A percentile compares a stretch with the other conserved stretches of the same genome.
Conservation (phyloP, 768 basidiomycete species). For the Leccinellum albellum region DNA sequence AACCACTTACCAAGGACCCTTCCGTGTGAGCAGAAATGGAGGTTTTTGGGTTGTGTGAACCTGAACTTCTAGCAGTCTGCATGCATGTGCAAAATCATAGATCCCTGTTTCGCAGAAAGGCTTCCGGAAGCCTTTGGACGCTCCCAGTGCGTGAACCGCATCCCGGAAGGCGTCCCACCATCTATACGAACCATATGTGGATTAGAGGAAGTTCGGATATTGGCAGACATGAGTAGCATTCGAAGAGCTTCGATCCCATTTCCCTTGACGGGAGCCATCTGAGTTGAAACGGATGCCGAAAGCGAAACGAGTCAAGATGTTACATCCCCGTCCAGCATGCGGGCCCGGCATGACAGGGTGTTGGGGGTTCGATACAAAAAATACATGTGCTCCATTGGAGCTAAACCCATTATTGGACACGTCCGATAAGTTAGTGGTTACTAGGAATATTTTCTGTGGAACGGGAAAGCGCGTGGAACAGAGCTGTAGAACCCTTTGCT, state of each 20-base stretch:
- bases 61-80: not conserved
- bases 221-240: not conserved
- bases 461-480: not conserved
- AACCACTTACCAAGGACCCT: constrained; percentile 4
- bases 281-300: not conserved
- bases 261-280: not conserved
- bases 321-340: not conserved
- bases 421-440: not conserved
- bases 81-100: not conserved
- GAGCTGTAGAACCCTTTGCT: not conserved
- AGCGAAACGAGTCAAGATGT: not conserved
- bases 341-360: not conserved
- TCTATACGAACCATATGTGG: not conserved
- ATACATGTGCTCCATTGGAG: not conserved
- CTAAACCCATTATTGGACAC: not conserved
- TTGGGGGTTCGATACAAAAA: not conserved
- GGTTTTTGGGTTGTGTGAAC: constrained; percentile 6
- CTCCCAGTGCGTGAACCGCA: not conserved
- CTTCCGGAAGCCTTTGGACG: constrained; percentile 4
- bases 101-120: not conserved
- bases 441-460: not conserved
- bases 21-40: constrained; percentile 1
- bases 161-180: not conserved
- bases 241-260: not conserved
- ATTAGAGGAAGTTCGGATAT: constrained; percentile 1